A percentile compares a stretch with the other conserved stretches of the same genome.
Evolutionary conservation across 2,329 filamentous ascomycete species (phyloP).

Genomic region (Fusarium verrucosum): DNA sequence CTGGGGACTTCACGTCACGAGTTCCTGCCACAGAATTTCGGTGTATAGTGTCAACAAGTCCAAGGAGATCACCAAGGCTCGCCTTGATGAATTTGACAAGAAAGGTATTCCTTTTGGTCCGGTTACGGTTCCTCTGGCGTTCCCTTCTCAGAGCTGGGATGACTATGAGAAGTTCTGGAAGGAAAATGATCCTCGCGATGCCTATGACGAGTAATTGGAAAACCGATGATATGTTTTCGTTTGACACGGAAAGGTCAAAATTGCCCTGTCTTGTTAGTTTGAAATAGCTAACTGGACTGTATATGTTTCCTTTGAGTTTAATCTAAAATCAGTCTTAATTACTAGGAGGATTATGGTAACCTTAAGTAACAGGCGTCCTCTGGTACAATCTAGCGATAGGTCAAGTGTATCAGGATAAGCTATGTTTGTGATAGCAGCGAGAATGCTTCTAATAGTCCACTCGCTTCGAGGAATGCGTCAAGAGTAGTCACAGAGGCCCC

Average conservation of each 20-base stretch:
- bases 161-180: conserved; percentile 54
- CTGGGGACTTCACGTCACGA: conserved; percentile 73
- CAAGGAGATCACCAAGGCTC: conserved; percentile 56
- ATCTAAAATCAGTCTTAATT: no score
- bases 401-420: no score
- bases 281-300: no score
- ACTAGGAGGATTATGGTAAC: no score
- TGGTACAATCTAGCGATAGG: no score
- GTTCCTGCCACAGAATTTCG: conserved; percentile 67
- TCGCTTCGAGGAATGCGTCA: no score
- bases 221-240: not conserved
- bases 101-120: conserved; percentile 59
- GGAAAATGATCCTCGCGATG: conserved; percentile 44
- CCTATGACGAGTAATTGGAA: conserved; percentile 20
- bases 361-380: no score
- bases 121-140: conserved; percentile 62
- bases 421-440: no score
- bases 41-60: conserved; percentile 70
- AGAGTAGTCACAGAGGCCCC: no score
- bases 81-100: conserved; percentile 62
- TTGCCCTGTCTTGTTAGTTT: not conserved
- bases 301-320: no score
- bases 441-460: no score
- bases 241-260: not conserved
- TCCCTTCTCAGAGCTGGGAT: conserved; percentile 59